These are phyloP conservation scores for Herpomyces periplanetae DNA, from an alignment of 2,329 filamentous ascomycete genomes.

Conservation along the genomic window DNA sequence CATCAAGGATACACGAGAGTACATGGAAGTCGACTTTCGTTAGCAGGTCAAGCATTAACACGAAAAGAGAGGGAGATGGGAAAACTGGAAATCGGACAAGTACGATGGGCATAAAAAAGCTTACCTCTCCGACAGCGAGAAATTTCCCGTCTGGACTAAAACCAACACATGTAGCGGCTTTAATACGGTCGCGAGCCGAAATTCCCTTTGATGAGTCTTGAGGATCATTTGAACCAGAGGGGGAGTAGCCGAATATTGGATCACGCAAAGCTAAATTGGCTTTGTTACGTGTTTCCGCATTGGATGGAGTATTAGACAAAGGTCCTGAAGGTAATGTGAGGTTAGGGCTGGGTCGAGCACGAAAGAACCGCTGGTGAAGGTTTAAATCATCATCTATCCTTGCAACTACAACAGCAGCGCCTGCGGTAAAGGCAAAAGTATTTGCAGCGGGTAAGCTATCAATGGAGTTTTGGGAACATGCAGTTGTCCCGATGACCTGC, in stretches of 20 bases:
- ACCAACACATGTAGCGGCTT: constrained; percentile 61
- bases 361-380: constrained; percentile 48
- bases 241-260: constrained; percentile 8
- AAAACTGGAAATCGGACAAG: too few species aligned
- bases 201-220: constrained; percentile 30
- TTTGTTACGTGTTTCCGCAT: constrained; percentile 14
- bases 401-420: constrained; percentile 65
- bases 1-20: constrained; percentile 5
- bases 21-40: constrained; percentile 1
- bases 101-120: too few species aligned
- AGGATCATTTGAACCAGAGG: constrained; percentile 15
- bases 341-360: constrained; percentile 30
- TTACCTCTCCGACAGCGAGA: constrained; percentile 50
- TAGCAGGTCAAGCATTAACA: too few species aligned
- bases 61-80: too few species aligned
- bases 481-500: constrained; percentile 67
- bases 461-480: constrained; percentile 44
- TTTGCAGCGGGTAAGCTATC: constrained; percentile 28
- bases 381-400: constrained; percentile 24
- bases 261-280: constrained; percentile 15
- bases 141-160: constrained; percentile 56
- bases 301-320: constrained; percentile 15
- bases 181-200: constrained; percentile 64
- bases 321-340: constrained; percentile 18
- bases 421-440: constrained; percentile 58